phyloP scores from a whole-genome alignment of 2,329 filamentous ascomycete species.

The Aspergillus neoniger region DNA sequence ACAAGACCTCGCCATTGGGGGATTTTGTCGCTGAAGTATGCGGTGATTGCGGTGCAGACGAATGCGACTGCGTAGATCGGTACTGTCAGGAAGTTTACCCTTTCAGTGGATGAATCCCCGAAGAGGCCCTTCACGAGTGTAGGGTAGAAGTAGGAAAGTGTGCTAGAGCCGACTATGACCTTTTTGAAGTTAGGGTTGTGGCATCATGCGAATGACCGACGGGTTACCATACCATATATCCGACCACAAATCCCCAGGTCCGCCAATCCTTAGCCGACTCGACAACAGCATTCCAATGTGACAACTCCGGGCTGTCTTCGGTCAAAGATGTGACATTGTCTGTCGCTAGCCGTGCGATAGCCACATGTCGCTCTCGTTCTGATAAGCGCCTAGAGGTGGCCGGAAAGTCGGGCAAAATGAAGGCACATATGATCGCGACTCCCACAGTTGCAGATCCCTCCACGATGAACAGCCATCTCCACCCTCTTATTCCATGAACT shows the following conservation, averaged over 20 bases:
- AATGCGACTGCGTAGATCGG: conserved; percentile 59
- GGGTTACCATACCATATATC: conserved; percentile 37
- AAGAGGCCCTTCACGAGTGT: conserved; percentile 28
- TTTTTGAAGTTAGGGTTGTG: not conserved
- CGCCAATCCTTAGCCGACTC: conserved; percentile 31
- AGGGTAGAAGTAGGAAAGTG: conserved; percentile 36
- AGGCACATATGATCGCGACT: conserved; percentile 45
- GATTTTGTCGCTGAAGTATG: conserved; percentile 52
- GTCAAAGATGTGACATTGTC: conserved; percentile 23
- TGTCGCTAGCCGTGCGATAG: conserved; percentile 24
- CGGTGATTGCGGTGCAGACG: conserved; percentile 50
- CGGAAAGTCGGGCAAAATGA: conserved; percentile 55
- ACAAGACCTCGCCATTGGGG: conserved; percentile 51
- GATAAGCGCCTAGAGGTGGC: conserved; percentile 48
- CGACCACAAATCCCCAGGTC: conserved; percentile 44
- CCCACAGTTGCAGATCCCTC: conserved; percentile 49
- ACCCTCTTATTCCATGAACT: conserved; percentile 49
- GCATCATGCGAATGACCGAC: not conserved
- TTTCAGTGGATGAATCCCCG: conserved; percentile 29
- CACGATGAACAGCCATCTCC: conserved; percentile 57
- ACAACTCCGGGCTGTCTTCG: conserved; percentile 17
- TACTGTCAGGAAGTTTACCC: conserved; percentile 35
- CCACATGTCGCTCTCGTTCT: conserved; percentile 25
- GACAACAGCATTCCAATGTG: conserved; percentile 23
- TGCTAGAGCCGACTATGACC: conserved; percentile 42